Percentiles rank a stretch among this genome's conserved stretches.
These are phyloP conservation scores for Omphalotus guepiniiformis DNA, from an alignment of 768 basidiomycete genomes.

Conservation along the genomic window DNA sequence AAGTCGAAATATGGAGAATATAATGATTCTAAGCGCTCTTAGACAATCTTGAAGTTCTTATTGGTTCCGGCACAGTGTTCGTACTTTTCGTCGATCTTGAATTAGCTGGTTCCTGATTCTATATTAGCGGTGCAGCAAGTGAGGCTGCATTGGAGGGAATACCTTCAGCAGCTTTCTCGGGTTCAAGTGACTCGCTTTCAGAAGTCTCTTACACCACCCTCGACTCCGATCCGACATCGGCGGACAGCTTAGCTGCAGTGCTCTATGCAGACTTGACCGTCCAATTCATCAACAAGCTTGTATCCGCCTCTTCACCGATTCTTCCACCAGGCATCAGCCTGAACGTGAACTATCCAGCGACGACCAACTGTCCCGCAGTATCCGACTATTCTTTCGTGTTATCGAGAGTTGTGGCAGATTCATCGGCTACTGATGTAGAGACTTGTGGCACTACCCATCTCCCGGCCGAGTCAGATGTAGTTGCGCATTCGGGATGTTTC, in stretches of 20 bases:
- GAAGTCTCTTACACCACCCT: constrained; percentile 51
- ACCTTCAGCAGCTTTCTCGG: constrained; percentile 48
- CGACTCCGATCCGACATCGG: constrained; percentile 25
- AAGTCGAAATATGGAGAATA: not conserved
- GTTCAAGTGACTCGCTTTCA: constrained; percentile 25
- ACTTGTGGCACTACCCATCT: constrained; percentile 41
- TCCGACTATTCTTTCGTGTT: constrained; percentile 39
- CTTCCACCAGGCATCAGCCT: constrained; percentile 38
- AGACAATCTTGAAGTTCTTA: constrained; percentile 18
- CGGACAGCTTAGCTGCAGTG: constrained; percentile 32
- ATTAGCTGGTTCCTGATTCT: constrained; percentile 2
- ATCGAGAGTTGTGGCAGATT: constrained; percentile 31
- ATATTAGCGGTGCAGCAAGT: constrained; percentile 42
- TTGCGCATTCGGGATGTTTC: constrained; percentile 34
- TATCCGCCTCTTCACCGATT: constrained; percentile 27
- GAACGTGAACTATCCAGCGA: constrained; percentile 49
- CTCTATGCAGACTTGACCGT: constrained; percentile 41
- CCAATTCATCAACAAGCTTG: constrained; percentile 31
- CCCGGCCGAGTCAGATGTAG: constrained; percentile 38
- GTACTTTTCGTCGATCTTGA: not conserved
- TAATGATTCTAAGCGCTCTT: not conserved
- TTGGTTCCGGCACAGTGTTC: constrained; percentile 3
- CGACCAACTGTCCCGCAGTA: constrained; percentile 32
- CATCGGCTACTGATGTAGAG: constrained; percentile 33
- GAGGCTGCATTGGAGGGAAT: constrained; percentile 46